Evolutionary conservation across 306 rosid species (phyloP).

Genomic region (Calophaca sinica): DNA sequence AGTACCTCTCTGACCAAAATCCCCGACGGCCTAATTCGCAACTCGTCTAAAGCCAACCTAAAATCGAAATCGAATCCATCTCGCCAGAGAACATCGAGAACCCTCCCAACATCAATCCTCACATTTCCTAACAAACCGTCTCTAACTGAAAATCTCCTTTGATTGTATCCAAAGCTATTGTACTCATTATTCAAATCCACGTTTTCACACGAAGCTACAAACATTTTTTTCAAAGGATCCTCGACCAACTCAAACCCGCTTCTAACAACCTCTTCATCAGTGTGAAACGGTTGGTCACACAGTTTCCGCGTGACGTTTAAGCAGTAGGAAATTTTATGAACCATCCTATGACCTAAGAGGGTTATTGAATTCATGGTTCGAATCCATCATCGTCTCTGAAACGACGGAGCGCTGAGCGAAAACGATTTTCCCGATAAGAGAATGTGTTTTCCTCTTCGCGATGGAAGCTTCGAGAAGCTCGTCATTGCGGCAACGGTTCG

Average conservation of each 20-base stretch:
- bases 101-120: conserved; percentile 56
- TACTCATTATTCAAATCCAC: conserved; percentile 37
- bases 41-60: conserved; percentile 63
- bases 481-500: conserved; percentile 10
- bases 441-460: conserved; percentile 4
- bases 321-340: conserved; percentile 49
- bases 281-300: conserved; percentile 46
- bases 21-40: conserved; percentile 65
- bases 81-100: conserved; percentile 66
- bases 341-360: conserved; percentile 56
- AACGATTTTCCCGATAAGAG: not conserved
- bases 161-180: not conserved
- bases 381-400: conserved; percentile 59
- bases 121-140: conserved; percentile 51
- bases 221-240: conserved; percentile 60
- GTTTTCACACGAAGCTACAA: not conserved
- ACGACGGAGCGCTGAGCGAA: not conserved
- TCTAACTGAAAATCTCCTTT: conserved; percentile 47
- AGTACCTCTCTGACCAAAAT: conserved; percentile 82
- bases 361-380: conserved; percentile 65
- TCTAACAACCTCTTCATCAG: conserved; percentile 35
- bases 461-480: conserved; percentile 40
- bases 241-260: conserved; percentile 52
- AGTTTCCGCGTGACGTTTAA: conserved; percentile 54
- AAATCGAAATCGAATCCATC: conserved; percentile 77